Conservation (phyloP, 2,329 filamentous ascomycete genomes). For the Lecanicillium sp. region DNA sequence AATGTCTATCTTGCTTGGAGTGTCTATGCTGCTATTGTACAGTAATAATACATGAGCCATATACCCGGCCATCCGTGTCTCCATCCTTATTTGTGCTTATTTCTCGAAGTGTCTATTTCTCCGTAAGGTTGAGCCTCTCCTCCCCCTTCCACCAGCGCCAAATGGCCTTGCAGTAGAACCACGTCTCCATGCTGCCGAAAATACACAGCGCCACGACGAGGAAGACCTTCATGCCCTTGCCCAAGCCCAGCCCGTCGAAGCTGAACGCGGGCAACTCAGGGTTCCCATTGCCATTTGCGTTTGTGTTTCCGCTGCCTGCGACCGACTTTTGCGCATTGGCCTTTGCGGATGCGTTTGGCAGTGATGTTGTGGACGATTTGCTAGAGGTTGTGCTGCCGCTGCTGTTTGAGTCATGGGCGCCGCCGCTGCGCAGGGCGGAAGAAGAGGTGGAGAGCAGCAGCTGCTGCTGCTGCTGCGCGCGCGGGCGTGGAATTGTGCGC, state of each 20-base stretch:
- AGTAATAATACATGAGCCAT: not conserved
- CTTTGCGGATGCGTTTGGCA: no score
- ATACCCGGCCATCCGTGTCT: no score
- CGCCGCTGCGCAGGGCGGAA: not conserved
- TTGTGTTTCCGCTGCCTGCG: not conserved
- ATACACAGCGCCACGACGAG: conserved; percentile 23
- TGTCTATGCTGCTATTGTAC: not conserved
- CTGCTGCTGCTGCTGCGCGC: no score
- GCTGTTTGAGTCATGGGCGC: not conserved
- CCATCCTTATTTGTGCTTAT: no score
- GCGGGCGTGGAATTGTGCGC: not conserved
- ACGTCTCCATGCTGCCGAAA: conserved; percentile 28
- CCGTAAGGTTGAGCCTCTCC: not conserved
- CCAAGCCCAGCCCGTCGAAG: conserved; percentile 23
- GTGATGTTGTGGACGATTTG: no score
- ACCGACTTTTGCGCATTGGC: no score
- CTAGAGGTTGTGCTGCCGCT: not conserved
- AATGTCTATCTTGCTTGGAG: not conserved
- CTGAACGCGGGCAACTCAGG: conserved; percentile 21
- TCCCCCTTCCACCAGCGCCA: conserved; percentile 24
- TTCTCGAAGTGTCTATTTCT: not conserved
- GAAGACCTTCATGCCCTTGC: conserved; percentile 23
- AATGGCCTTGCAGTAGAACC: conserved; percentile 26
- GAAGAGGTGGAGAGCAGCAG: no score
- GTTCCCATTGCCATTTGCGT: conserved; percentile 11